These are phyloP conservation scores for Aspergillus sp. DNA, from an alignment of 2,329 filamentous ascomycete species.

Conservation along the genomic window DNA sequence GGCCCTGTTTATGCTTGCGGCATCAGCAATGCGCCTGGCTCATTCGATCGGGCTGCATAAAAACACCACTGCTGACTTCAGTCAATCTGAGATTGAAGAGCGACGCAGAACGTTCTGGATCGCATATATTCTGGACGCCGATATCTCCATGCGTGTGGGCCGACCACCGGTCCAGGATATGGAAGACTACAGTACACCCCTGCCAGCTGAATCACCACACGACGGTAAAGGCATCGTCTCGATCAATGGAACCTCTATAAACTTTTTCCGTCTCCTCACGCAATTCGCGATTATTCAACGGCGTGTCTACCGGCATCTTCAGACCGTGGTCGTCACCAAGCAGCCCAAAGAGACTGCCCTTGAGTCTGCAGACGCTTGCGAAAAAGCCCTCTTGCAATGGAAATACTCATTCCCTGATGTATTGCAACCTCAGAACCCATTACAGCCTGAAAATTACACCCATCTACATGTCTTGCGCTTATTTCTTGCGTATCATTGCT, in stretches of 20 bases:
- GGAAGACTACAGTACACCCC: background rate
- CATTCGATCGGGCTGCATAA: background rate
- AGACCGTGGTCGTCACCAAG: background rate
- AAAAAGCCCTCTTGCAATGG: background rate
- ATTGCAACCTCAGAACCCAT: background rate
- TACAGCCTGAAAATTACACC: background rate
- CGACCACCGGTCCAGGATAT: background rate
- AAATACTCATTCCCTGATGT: background rate
- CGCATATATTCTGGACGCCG: background rate
- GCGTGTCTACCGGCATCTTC: background rate
- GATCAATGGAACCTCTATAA: background rate
- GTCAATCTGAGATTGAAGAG: background rate
- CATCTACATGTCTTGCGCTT: background rate
- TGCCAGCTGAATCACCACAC: background rate
- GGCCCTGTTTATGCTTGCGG: background rate
- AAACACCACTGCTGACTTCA: background rate
- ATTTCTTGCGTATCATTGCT: background rate
- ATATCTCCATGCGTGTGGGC: background rate
- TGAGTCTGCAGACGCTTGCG: background rate
- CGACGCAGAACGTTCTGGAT: background rate
- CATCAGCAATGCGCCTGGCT: background rate
- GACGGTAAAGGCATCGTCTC: background rate
- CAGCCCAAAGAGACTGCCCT: background rate
- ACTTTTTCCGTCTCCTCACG: background rate
- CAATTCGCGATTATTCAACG: background rate